phyloP scores from a whole-genome alignment of 345 rosid genomes.

The Camelina laxa region DNA sequence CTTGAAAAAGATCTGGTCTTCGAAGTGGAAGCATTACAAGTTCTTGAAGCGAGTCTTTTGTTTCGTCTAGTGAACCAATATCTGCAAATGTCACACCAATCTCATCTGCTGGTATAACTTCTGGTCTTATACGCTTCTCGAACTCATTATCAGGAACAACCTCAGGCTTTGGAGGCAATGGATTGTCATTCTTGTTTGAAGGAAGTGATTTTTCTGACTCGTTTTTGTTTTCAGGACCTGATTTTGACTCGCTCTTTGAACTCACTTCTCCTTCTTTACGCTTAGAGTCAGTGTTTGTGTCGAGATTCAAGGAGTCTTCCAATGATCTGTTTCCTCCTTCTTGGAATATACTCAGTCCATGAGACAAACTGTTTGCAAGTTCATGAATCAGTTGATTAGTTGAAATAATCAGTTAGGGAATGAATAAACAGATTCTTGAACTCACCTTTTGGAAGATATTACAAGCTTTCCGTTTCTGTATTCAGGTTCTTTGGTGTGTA shows the following conservation, averaged over 20 bases:
- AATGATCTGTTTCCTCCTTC: conserved; percentile 69
- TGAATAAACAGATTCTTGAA: not conserved
- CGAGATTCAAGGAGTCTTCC: conserved; percentile 71
- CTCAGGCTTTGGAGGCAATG: conserved; percentile 67
- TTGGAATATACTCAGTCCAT: conserved; percentile 89
- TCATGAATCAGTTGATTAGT: conserved; percentile 18
- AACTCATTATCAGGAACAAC: conserved; percentile 91
- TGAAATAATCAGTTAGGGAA: not conserved
- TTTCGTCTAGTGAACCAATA: conserved; percentile 90
- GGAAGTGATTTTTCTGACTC: conserved; percentile 68
- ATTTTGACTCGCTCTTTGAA: conserved; percentile 67
- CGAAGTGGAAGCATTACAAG: conserved; percentile 98
- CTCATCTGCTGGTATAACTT: conserved; percentile 92
- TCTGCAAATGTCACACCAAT: conserved; percentile 97
- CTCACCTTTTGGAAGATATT: conserved; percentile 83
- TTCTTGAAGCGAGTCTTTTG: conserved; percentile 93
- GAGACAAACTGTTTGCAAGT: conserved; percentile 75
- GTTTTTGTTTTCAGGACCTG: conserved; percentile 58
- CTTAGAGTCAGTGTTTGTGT: conserved; percentile 78
- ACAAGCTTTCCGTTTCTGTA: conserved; percentile 95
- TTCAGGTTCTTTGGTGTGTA: conserved; percentile 74
- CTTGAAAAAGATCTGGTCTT: conserved; percentile 93
- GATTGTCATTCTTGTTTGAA: conserved; percentile 70
- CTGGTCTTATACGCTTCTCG: conserved; percentile 93
- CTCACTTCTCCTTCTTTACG: conserved; percentile 54